A percentile compares a stretch with the other conserved stretches of the same genome.
Conservation (phyloP, 345 rosid species). For the Eutrema yunnanense region DNA sequence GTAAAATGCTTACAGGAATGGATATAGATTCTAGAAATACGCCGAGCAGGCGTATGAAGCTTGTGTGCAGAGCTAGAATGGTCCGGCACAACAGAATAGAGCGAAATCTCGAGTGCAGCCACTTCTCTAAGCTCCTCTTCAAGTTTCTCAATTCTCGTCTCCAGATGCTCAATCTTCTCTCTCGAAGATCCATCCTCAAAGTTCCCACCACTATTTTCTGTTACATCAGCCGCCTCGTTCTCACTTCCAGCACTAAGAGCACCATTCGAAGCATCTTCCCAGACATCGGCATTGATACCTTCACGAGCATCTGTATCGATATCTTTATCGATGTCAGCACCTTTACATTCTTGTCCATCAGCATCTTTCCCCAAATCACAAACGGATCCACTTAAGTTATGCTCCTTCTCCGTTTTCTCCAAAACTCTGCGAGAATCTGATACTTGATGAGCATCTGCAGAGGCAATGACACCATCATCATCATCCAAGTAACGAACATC, state of each 20-base stretch:
- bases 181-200: constrained; percentile 41
- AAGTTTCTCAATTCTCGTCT: constrained; percentile 69
- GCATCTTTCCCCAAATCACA: constrained; percentile 33
- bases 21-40: constrained; percentile 81
- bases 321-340: constrained; percentile 26
- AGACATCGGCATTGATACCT: constrained; percentile 26
- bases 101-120: constrained; percentile 88
- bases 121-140: constrained; percentile 96
- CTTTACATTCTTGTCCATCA: constrained; percentile 28
- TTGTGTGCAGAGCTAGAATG: constrained; percentile 90
- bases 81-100: constrained; percentile 84
- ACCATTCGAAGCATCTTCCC: constrained; percentile 60
- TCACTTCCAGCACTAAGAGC: constrained; percentile 55
- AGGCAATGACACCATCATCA: constrained; percentile 16
- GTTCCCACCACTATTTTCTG: constrained; percentile 36
- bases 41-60: constrained; percentile 91
- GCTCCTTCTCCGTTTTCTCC: constrained; percentile 38
- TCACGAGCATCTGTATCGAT: constrained; percentile 20
- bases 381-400: not conserved
- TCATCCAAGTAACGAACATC: constrained; percentile 65
- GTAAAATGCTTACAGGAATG: constrained; percentile 86
- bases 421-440: constrained; percentile 44
- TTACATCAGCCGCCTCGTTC: constrained; percentile 51
- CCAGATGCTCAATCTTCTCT: constrained; percentile 56
- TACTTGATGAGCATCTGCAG: constrained; percentile 39